phyloP scores from a whole-genome alignment of 129 eudicot species.

The Ambrosia trifida region DNA sequence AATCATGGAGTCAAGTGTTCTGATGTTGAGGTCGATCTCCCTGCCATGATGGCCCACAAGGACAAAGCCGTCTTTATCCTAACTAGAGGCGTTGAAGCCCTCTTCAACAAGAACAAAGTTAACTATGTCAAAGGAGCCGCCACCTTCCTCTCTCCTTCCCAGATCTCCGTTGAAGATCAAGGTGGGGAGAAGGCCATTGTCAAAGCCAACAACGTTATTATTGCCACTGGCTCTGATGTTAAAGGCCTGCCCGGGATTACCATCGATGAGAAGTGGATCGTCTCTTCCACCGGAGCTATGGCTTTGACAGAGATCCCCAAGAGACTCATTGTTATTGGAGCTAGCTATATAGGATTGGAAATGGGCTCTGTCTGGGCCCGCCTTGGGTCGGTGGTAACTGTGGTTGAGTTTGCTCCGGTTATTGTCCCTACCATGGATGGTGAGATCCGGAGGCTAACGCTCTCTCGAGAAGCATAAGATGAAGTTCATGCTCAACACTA shows the following conservation, averaged over 20 bases:
- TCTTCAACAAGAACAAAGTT: slow-evolving; percentile 88
- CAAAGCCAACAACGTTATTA: slow-evolving; percentile 71
- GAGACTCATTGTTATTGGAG: slow-evolving; percentile 76
- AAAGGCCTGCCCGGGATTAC: slow-evolving; percentile 75
- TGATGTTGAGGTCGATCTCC: slow-evolving; percentile 77
- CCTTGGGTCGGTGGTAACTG: slow-evolving; percentile 82
- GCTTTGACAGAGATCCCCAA: slow-evolving; percentile 71
- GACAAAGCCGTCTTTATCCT: slow-evolving; percentile 73
- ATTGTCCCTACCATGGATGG: slow-evolving; percentile 91
- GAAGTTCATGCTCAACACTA: slow-evolving; percentile 83
- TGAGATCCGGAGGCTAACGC: slow-evolving; percentile 83
- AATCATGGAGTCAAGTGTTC: slow-evolving; percentile 66
- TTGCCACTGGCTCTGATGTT: slow-evolving; percentile 92
- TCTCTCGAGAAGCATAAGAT: slow-evolving; percentile 81
- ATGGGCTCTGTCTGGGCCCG: slow-evolving; percentile 99
- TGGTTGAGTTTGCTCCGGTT: slow-evolving; percentile 82
- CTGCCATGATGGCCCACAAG: slow-evolving; percentile 92
- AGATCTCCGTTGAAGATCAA: slow-evolving; percentile 70
- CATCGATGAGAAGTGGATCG: slow-evolving; percentile 78
- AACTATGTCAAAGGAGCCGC: slow-evolving; percentile 78
- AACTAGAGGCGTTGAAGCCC: slow-evolving; percentile 79
- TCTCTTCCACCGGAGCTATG: slow-evolving; percentile 87
- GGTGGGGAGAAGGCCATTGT: slow-evolving; percentile 66
- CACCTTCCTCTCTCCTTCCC: slow-evolving; percentile 66
- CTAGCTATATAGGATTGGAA: slow-evolving; percentile 87